Conservation (phyloP, 805 yeast species). For the Hyphopichia homilentoma region DNA sequence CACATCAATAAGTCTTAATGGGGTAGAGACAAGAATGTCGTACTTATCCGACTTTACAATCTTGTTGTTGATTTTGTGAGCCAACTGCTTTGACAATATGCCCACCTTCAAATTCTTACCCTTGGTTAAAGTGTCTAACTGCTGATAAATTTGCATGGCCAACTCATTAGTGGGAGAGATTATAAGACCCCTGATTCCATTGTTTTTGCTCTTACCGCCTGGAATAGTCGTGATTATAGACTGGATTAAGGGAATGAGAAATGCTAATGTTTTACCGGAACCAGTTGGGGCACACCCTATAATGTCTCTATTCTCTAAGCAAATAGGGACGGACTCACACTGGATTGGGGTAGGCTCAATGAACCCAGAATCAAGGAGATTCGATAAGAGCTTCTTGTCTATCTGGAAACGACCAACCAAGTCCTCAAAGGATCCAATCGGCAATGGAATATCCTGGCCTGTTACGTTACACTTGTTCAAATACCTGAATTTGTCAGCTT, state of each 20-base stretch:
- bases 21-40: slow-evolving; percentile 84
- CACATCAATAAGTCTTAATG: slow-evolving; percentile 79
- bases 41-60: slow-evolving; percentile 57
- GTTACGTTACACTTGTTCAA: slow-evolving; percentile 63
- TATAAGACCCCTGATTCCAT: slow-evolving; percentile 69
- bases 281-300: slow-evolving; percentile 98
- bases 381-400: slow-evolving; percentile 53
- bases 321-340: slow-evolving; percentile 79
- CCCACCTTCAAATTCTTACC: slow-evolving; percentile 59
- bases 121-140: slow-evolving; percentile 54
- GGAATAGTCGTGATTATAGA: slow-evolving; percentile 21
- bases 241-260: slow-evolving; percentile 77
- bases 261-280: slow-evolving; percentile 94
- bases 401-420: slow-evolving; percentile 65
- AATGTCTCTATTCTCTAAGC: slow-evolving; percentile 68
- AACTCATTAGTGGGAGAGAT: slow-evolving; percentile 94
- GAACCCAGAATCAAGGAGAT: slow-evolving; percentile 67
- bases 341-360: slow-evolving; percentile 91
- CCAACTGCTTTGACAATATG: slow-evolving; percentile 66
- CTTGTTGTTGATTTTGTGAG: slow-evolving; percentile 62
- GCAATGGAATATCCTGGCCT: slow-evolving; percentile 86
- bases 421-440: slow-evolving; percentile 87
- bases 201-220: slow-evolving; percentile 26
- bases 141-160: slow-evolving; percentile 78
- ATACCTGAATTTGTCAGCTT: slow-evolving; percentile 61